phyloP scores from a whole-genome alignment of 2,329 filamentous ascomycete species.

The Elsinoe batatas region DNA sequence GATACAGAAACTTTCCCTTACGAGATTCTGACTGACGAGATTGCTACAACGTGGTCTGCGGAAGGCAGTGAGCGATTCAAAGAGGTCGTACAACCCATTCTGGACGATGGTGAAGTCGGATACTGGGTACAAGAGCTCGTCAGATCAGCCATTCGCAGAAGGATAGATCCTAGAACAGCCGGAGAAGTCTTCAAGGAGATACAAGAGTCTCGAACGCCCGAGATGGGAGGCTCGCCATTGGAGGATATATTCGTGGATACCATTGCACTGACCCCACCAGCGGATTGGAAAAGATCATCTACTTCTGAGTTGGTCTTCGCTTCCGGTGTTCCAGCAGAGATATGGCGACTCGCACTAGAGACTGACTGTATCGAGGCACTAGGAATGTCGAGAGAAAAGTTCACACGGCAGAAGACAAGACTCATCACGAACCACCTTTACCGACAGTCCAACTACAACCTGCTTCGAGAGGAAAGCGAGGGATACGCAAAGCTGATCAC shows the following conservation, averaged over 20 bases:
- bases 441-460: constrained; percentile 91
- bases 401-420: constrained; percentile 70
- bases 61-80: constrained; percentile 59
- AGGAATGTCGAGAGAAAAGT: constrained; percentile 75
- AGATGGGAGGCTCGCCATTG: constrained; percentile 35
- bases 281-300: constrained; percentile 48
- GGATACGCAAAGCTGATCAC: constrained; percentile 95
- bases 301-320: constrained; percentile 61
- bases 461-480: constrained; percentile 89
- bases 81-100: constrained; percentile 54
- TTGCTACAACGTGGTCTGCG: constrained; percentile 57
- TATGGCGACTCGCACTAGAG: constrained; percentile 79
- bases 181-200: constrained; percentile 67
- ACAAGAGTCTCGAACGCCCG: constrained; percentile 46
- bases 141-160: constrained; percentile 60
- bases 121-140: constrained; percentile 78
- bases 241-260: constrained; percentile 69
- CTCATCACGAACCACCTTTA: constrained; percentile 91
- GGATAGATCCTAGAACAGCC: constrained; percentile 57
- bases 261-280: constrained; percentile 67
- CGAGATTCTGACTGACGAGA: constrained; percentile 62
- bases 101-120: constrained; percentile 57
- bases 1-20: constrained; percentile 51
- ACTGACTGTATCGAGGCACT: constrained; percentile 62
- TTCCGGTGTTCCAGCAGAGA: constrained; percentile 58